phyloP scores from a whole-genome alignment of 2,329 filamentous ascomycete genomes.

The Paecilomyces dactylethromorphus region DNA sequence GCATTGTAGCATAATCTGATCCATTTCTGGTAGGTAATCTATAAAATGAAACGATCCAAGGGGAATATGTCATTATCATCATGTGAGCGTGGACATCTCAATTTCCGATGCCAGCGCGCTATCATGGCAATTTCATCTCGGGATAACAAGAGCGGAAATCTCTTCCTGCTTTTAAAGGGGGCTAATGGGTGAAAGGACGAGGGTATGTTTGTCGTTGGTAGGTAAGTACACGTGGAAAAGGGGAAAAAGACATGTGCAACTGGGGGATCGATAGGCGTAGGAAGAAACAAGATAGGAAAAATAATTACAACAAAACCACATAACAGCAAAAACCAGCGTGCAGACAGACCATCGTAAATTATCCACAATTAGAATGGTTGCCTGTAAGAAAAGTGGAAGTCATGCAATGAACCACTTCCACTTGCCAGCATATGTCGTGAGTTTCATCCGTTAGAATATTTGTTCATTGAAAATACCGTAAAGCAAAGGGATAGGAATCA shows the following conservation, averaged over 20 bases:
- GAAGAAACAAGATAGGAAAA: neutral
- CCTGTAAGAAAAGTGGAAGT: neutral
- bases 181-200: neutral
- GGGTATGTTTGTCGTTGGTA: neutral
- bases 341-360: neutral
- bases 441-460: neutral
- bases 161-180: neutral
- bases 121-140: neutral
- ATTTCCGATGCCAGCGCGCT: neutral
- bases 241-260: slow-evolving; percentile 6
- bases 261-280: slow-evolving; percentile 5
- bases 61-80: neutral
- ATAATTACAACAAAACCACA: neutral
- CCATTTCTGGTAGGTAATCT: neutral
- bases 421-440: neutral
- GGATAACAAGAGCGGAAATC: neutral
- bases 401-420: neutral
- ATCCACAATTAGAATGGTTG: neutral
- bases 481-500: neutral
- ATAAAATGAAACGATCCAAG: neutral
- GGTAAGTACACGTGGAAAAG: neutral
- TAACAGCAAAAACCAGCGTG: neutral
- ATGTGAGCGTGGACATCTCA: neutral
- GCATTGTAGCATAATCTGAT: neutral
- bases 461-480: neutral